Conservation (phyloP, 257 asterid species). For the Verbena officinalis region DNA sequence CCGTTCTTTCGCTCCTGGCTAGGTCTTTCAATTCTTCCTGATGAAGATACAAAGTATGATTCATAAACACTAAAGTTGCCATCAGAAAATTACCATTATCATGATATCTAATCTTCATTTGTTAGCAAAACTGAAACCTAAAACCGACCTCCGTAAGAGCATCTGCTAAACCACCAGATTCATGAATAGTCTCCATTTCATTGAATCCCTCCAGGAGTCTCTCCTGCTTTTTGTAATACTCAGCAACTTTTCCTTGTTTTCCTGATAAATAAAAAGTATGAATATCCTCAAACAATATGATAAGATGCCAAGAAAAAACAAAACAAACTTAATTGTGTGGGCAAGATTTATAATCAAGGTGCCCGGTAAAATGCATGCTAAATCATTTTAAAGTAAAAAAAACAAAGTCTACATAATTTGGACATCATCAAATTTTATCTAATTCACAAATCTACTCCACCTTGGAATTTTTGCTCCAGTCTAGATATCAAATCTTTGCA, state of each 20-base stretch:
- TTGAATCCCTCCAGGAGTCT: conserved; percentile 75
- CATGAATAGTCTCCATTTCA: conserved; percentile 84
- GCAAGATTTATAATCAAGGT: conserved; percentile 7
- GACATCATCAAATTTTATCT: neutral
- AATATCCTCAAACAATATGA: neutral
- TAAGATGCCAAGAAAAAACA: conserved; percentile 1
- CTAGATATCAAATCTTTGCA: neutral
- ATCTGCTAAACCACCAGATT: conserved; percentile 61
- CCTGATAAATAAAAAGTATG: conserved; percentile 32
- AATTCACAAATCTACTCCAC: neutral
- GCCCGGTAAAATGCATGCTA: neutral
- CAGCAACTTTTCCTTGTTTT: conserved; percentile 68
- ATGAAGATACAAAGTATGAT: conserved; percentile 11
- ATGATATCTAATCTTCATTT: neutral
- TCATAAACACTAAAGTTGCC: neutral
- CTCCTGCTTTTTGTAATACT: conserved; percentile 84
- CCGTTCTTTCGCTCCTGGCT: conserved; percentile 79
- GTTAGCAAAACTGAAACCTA: conserved; percentile 8
- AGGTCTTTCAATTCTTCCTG: conserved; percentile 78
- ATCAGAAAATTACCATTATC: conserved; percentile 9
- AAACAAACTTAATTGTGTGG: neutral
- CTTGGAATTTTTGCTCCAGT: neutral
- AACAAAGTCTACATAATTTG: neutral
- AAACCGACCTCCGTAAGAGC: conserved; percentile 63
- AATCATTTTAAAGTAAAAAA: neutral